Evolutionary conservation across 805 yeast genomes (phyloP), one percentile per base, ranked within the genome.

Genomic region (Candida railenensis): DNA sequence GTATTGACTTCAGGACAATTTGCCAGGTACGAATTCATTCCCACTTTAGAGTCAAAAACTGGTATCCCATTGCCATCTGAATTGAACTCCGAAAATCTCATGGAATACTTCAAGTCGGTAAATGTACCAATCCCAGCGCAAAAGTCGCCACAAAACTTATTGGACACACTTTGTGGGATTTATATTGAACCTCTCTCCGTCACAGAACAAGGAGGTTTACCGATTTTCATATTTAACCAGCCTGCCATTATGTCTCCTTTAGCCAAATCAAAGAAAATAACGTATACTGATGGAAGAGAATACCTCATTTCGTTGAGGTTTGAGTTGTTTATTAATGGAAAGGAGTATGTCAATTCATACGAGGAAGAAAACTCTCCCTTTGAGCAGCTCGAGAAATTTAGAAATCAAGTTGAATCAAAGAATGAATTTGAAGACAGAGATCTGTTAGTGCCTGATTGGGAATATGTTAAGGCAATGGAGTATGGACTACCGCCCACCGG

Each of bases 401-500:
- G 65, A 48, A 51, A 61, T 3, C 97, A 92, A 58, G 78, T 77
- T 39, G 48, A 52, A 3, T 66, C 77, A 30, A 78, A 78, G 43
- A 66, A 62, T 1, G 67, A 70, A 5, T 77, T 59, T 46, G 65
- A 75, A 3, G 95, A 87, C 56, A 55, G 59, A 3, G 96, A 89
- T 49, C 65, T 82, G 3, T 69, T 85, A 33, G 61, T 85, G 0
- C 88, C 95, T 0, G 99, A 94, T 61, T 67, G 78, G 56, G 73
- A 74, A 41, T 94, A 81, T 60, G 80, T 90, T 1, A 75, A 78
- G 37, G 79, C 84, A 14, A 83, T 94, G 91, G 92, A 89, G 59
- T 88, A 85, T 77, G 98, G 96, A 1, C 77, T 94, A 69, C 97
- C 98, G 2, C 99, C 99, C 1, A 92, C 97, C 2, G 98, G 96